Evolutionary conservation across 2,329 filamentous ascomycete genomes (phyloP).

Genomic region (Colletotrichum plurivorum): DNA sequence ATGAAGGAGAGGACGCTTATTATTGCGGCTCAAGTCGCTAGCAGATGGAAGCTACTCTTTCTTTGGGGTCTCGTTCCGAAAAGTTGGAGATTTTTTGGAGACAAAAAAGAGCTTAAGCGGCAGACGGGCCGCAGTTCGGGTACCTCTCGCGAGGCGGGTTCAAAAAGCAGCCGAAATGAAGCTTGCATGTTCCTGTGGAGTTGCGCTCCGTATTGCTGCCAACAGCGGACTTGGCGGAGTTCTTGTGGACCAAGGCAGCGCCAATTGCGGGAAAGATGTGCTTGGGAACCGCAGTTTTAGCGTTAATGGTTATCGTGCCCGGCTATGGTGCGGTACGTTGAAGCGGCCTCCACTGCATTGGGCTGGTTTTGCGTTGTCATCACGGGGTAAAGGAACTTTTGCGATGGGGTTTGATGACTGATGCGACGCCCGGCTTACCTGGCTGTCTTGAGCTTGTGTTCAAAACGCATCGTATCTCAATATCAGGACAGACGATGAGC

Average conservation of each 20-base stretch:
- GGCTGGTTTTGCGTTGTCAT: background rate
- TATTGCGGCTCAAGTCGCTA: background rate
- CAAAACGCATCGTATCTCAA: too few species aligned
- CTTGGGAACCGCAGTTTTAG: constrained; percentile 1
- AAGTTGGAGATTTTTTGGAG: background rate
- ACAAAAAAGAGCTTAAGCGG: too few species aligned
- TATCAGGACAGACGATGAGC: too few species aligned
- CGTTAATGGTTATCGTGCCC: background rate
- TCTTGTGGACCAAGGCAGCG: background rate
- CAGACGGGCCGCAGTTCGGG: too few species aligned
- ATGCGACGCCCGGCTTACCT: too few species aligned
- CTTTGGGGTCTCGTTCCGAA: background rate
- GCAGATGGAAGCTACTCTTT: background rate
- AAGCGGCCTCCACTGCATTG: background rate
- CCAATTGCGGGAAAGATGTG: background rate
- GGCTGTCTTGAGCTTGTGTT: too few species aligned
- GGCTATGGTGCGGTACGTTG: background rate
- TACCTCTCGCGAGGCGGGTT: background rate
- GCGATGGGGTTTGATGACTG: too few species aligned
- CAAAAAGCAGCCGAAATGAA: background rate
- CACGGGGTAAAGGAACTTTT: too few species aligned
- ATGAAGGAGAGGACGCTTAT: too few species aligned
- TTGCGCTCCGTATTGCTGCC: background rate
- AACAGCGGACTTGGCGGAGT: constrained; percentile 2
- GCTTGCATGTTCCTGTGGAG: background rate